These are phyloP conservation scores for Fragosphaeria purpurea DNA, from an alignment of 2,329 filamentous ascomycete species.

Conservation along the genomic window DNA sequence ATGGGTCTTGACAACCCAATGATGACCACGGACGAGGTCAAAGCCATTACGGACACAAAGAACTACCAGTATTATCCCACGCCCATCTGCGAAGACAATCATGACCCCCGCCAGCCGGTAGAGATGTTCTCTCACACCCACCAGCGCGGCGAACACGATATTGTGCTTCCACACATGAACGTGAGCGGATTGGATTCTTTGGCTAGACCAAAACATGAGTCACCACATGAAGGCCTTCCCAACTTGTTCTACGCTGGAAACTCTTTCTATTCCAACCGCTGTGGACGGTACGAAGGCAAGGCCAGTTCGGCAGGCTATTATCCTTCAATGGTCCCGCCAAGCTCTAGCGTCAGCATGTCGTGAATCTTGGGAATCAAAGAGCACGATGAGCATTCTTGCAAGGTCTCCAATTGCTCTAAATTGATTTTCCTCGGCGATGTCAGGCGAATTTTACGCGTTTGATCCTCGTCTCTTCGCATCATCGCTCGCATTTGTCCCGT, in stretches of 20 bases:
- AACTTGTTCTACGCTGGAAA: constrained; percentile 36
- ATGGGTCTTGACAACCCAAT: constrained; percentile 37
- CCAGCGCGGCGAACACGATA: constrained; percentile 24
- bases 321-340: constrained; percentile 35
- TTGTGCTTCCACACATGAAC: constrained; percentile 20
- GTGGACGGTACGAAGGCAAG: constrained; percentile 45
- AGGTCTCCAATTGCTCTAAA: too few species aligned
- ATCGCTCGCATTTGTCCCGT: constrained; percentile 8
- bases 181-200: constrained; percentile 2
- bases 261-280: constrained; percentile 29
- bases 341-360: constrained; percentile 37
- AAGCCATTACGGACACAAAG: constrained; percentile 37
- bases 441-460: too few species aligned
- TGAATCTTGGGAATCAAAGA: constrained; percentile 5
- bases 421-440: neutral
- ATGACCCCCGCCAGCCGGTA: constrained; percentile 33
- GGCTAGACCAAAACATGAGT: constrained; percentile 40
- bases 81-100: constrained; percentile 37
- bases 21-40: constrained; percentile 41
- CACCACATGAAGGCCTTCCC: constrained; percentile 32
- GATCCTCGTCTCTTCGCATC: neutral
- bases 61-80: constrained; percentile 46
- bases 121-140: constrained; percentile 37
- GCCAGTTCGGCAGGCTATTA: constrained; percentile 42
- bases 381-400: too few species aligned